Percentiles rank a stretch among this genome's conserved stretches.
These are phyloP conservation scores for Pestalotiopsis sp. DNA, from an alignment of 2,329 filamentous ascomycete genomes.

Conservation along the genomic window DNA sequence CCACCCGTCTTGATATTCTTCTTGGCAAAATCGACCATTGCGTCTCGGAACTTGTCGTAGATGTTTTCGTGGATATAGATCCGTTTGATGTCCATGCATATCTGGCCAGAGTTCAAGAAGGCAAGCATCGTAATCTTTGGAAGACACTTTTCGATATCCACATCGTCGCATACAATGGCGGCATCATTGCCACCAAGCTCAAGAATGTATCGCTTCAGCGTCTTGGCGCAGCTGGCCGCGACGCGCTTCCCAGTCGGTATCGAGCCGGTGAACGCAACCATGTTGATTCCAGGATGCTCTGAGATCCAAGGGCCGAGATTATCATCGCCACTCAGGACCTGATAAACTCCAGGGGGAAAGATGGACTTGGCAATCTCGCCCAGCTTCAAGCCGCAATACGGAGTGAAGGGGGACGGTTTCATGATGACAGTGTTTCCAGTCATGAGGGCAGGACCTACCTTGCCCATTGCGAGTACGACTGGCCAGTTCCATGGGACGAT, in stretches of 20 bases:
- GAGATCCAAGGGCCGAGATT: constrained; percentile 62
- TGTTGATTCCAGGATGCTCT: constrained; percentile 60
- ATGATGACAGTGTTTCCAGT: constrained; percentile 54
- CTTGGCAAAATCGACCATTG: constrained; percentile 41
- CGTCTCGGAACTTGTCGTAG: constrained; percentile 50
- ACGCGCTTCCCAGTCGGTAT: constrained; percentile 63
- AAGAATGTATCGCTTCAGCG: constrained; percentile 62
- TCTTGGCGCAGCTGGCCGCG: constrained; percentile 56
- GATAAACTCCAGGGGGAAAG: constrained; percentile 66
- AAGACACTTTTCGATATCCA: constrained; percentile 45
- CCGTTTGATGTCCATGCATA: constrained; percentile 37
- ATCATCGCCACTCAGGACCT: constrained; percentile 63
- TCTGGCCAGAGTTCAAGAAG: constrained; percentile 12
- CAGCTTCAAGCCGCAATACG: constrained; percentile 62
- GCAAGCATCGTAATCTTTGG: constrained; percentile 12
- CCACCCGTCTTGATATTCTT: constrained; percentile 37
- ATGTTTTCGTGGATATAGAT: constrained; percentile 59
- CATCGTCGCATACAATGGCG: constrained; percentile 60
- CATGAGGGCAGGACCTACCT: constrained; percentile 58
- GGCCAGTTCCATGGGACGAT: constrained; percentile 63
- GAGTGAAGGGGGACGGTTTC: constrained; percentile 26
- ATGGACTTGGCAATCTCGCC: constrained; percentile 58
- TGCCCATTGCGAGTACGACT: constrained; percentile 52
- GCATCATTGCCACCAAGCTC: constrained; percentile 66
- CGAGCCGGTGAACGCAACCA: constrained; percentile 67